Conservation (phyloP, 208 protist genomes). For the Leptomonas seymouri region DNA sequence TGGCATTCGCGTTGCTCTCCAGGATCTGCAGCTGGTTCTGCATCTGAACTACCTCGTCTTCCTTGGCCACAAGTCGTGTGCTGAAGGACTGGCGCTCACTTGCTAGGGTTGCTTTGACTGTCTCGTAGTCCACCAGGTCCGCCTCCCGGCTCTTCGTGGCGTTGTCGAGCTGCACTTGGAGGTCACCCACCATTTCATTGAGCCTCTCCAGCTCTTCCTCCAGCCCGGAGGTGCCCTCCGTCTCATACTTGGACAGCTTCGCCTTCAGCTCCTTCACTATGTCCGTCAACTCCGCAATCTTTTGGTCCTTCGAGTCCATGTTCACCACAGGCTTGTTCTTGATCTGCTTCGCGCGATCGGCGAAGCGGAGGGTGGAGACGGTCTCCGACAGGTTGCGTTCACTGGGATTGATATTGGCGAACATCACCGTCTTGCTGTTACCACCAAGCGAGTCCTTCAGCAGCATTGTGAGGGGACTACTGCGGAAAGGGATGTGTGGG, state of each 20-base stretch:
- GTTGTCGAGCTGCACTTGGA: constrained; percentile 81
- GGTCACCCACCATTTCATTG: constrained; percentile 63
- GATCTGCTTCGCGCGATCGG: constrained; percentile 91
- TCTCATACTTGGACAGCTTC: constrained; percentile 84
- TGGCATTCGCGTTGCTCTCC: constrained; percentile 49
- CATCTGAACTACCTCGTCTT: constrained; percentile 66
- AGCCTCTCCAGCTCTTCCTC: constrained; percentile 73
- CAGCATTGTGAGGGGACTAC: constrained; percentile 87
- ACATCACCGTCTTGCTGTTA: constrained; percentile 91
- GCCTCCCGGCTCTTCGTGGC: constrained; percentile 69
- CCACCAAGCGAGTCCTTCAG: constrained; percentile 92
- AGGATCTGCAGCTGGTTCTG: constrained; percentile 75
- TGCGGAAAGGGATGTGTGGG: constrained; percentile 87
- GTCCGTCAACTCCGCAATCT: constrained; percentile 79
- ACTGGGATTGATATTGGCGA: constrained; percentile 90
- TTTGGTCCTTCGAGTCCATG: constrained; percentile 91
- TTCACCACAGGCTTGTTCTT: constrained; percentile 93
- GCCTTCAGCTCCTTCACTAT: constrained; percentile 76
- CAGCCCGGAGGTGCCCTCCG: constrained; percentile 58
- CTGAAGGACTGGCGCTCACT: constrained; percentile 51
- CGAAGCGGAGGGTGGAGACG: constrained; percentile 88
- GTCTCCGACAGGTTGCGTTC: constrained; percentile 90
- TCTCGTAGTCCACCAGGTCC: constrained; percentile 77
- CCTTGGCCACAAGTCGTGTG: constrained; percentile 39
- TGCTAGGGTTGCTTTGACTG: constrained; percentile 42